phyloP scores from a whole-genome alignment of 192 early-diverging fungal genomes.

The Coemansia sp. region DNA sequence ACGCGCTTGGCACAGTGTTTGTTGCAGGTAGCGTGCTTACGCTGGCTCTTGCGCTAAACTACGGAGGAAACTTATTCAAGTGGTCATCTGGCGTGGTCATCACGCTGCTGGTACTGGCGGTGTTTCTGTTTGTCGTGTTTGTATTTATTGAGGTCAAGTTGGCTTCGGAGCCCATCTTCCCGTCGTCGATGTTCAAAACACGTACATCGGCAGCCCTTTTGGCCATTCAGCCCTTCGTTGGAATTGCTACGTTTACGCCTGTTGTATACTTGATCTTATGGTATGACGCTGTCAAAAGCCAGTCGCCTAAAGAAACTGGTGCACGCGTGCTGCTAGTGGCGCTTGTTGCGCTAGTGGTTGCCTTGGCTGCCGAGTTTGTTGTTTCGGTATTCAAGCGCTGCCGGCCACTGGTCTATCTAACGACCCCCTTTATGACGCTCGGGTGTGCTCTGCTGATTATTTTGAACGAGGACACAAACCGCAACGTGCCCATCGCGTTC shows the following conservation, averaged over 20 bases:
- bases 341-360: constrained; percentile 8
- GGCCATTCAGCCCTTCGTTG: constrained; percentile 21
- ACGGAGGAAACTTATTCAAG: constrained; percentile 56
- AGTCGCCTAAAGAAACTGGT: constrained; percentile 7
- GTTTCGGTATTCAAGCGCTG: constrained; percentile 4
- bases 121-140: constrained; percentile 55
- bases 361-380: neutral
- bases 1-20: constrained; percentile 52
- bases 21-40: constrained; percentile 41
- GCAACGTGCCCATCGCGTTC: constrained; percentile 12
- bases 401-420: constrained; percentile 13
- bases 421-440: constrained; percentile 18
- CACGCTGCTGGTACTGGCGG: constrained; percentile 52
- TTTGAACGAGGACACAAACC: constrained; percentile 21
- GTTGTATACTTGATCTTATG: constrained; percentile 63
- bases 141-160: constrained; percentile 62
- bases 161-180: constrained; percentile 50
- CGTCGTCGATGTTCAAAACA: constrained; percentile 54
- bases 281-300: constrained; percentile 56
- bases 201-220: constrained; percentile 24
- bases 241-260: constrained; percentile 25
- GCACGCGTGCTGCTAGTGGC: constrained; percentile 17
- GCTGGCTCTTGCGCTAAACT: constrained; percentile 57
- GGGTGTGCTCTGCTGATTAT: constrained; percentile 25
- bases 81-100: constrained; percentile 68